Base-by-base conservation (phyloP, 495 filamentous ascomycete species). In the Aspergillus wentii region DNA sequence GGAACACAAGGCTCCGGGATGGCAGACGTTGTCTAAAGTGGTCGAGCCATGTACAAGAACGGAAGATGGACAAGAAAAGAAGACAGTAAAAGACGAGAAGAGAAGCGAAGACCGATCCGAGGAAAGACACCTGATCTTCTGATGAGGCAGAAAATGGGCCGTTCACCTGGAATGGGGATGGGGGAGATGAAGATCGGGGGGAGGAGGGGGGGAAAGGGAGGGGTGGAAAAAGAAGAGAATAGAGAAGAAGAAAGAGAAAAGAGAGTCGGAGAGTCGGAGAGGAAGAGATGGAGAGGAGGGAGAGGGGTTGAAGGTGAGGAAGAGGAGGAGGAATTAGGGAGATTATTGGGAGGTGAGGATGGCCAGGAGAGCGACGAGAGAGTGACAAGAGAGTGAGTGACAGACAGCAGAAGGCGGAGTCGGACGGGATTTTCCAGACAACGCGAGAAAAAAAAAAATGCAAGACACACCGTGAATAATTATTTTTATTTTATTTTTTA, bases 31-130 rank as follows among this genome's bases (percentile, higher is more conserved):
- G 34, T 52, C 54, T 58, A 58, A 38, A 56, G 48, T 45, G 44
- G 46, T 55, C 50, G 39, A 56, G 61, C 57, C 61, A 69, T 69
- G 54, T 62, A 66, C 55, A 58, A 54, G 51, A 49, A 26, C 38
- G 36, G 37, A 26, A 9, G n/a, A n/a, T n/a, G n/a, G n/a, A n/a
- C n/a, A n/a, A n/a, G n/a, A n/a, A n/a, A n/a, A n/a, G n/a, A n/a
- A n/a, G n/a, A n/a, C n/a, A n/a, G n/a, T 17, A 28, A 16, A 30
- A 35, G 26, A 42, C 3, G 25, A 27, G 30, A 29, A 35, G 25
- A 36, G 22, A 35, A 32, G 21, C 16, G 31, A 32, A 13, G 32
- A 18, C 6, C 37, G 34, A 39, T 44, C 22, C 21, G 17, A 10
- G 23, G 25, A 29, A 38, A 8, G 23, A 9, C 35, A 27, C 13